Base-by-base conservation (phyloP, 164 flowering plant species). In the Kalanchoe fedtschenkoi region DNA sequence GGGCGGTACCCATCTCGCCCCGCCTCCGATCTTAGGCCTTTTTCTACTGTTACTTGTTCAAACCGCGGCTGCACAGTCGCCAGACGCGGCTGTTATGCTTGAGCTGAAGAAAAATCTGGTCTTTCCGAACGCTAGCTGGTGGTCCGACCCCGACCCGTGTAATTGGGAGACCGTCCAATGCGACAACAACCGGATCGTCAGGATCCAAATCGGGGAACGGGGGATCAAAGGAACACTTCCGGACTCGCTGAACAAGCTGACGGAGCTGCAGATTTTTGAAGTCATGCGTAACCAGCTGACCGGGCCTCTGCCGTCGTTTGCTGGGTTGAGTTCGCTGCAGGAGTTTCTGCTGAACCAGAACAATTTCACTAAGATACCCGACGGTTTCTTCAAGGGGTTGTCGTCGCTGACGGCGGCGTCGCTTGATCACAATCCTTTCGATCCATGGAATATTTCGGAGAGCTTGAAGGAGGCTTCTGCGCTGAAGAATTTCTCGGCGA, bases 101-200 rank as follows among this genome's bases (percentile, higher is more conserved):
- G 53, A 34, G 43, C 41, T 65, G n/a, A 79, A 72, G 61, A 43
- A 73, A 4, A 66, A 62, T 42, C 53, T 35, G 19, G 17, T 5
- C 10, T 37, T 28, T 71, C 80, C 21, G 70, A 62, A 4, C 6
- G 8, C 24, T 5, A 4, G 14, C 28, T 16, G 19, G 13, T 85
- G 91, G 91, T 46, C 71, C 1, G 81, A 66, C 59, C 37, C 80
- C 0, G 73, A 79, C 62, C 83, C 80, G 1, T 81, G 88, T 37
- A 61, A 72, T 0, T 83, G 86, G 86, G 4, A 10, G 0, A 5
- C 32, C 0, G 82, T 83, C 2, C 8, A 1, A 3, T 85, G 91
- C 70, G 13, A 60, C 4, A 44, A 64, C 35, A 62, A 57, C 0
- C 73, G 76, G 63, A 72, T 83, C 35, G 66, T 60, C 15, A 17